These are phyloP conservation scores for Symbiotaphrina buchneri DNA, from an alignment of 495 filamentous ascomycete species.

Conservation along the genomic window DNA sequence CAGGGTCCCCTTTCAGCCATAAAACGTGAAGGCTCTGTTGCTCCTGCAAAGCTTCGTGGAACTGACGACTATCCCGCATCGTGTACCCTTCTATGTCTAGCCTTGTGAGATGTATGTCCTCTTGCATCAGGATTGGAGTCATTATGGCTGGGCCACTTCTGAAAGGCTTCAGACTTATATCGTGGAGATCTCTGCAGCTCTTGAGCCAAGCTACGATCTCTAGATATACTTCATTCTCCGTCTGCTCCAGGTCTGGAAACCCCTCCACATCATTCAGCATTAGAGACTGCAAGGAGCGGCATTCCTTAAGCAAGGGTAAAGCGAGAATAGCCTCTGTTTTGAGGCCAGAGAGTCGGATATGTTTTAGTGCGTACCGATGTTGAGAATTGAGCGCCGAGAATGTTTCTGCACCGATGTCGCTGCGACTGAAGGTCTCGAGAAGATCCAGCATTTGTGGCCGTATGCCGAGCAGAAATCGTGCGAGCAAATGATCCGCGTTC, in stretches of 20 bases:
- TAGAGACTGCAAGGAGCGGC: constrained; percentile 27
- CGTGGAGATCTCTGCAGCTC: constrained; percentile 27
- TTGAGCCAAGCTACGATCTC: constrained; percentile 29
- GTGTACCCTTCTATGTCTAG: constrained; percentile 25
- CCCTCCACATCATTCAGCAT: constrained; percentile 18
- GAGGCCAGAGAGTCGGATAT: constrained; percentile 29
- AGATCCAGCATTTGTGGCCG: constrained; percentile 31
- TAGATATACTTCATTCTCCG: constrained; percentile 23
- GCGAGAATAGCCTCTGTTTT: constrained; percentile 19
- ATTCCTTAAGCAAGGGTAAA: constrained; percentile 23
- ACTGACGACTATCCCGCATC: constrained; percentile 18
- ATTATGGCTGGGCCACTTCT: constrained; percentile 25
- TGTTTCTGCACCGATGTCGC: constrained; percentile 25
- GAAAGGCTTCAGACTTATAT: constrained; percentile 26
- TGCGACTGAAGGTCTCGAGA: constrained; percentile 31
- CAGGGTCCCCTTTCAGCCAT: constrained; percentile 24
- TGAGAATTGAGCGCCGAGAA: constrained; percentile 29
- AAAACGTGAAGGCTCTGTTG: constrained; percentile 24
- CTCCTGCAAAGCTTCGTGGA: constrained; percentile 26
- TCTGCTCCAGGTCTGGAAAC: constrained; percentile 16
- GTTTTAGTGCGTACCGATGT: constrained; percentile 31
- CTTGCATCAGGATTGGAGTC: constrained; percentile 25
- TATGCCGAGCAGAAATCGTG: constrained; percentile 32
- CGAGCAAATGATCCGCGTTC: constrained; percentile 27
- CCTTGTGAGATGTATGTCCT: constrained; percentile 21